Evolutionary conservation across 2,329 filamentous ascomycete genomes (phyloP).

Genomic region (Neodidymelliopsis sp.): DNA sequence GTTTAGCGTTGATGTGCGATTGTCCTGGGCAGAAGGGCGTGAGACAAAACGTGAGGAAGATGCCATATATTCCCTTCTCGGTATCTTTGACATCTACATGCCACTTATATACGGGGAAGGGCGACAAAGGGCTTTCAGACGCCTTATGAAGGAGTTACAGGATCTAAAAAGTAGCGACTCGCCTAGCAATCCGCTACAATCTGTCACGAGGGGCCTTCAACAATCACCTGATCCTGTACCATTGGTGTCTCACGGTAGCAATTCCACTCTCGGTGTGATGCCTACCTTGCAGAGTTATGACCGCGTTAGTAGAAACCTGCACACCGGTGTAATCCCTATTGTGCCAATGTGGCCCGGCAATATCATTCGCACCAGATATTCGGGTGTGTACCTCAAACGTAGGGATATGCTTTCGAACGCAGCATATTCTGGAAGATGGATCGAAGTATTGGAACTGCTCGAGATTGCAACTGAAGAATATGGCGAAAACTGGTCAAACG

Average conservation of each 20-base stretch:
- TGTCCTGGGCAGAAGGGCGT: neutral
- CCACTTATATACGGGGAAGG: too few species aligned
- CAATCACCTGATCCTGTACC: too few species aligned
- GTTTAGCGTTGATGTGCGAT: neutral
- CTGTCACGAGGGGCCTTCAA: too few species aligned
- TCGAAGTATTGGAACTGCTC: neutral
- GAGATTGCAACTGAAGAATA: neutral
- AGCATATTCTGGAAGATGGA: neutral
- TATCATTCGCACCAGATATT: neutral
- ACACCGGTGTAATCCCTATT: too few species aligned
- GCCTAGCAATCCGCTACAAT: too few species aligned
- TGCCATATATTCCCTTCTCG: neutral
- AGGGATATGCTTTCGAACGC: neutral
- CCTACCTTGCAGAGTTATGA: too few species aligned
- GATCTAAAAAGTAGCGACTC: too few species aligned
- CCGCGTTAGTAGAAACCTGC: too few species aligned
- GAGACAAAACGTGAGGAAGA: neutral
- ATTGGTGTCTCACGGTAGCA: too few species aligned
- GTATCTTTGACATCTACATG: neutral
- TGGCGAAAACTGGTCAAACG: neutral
- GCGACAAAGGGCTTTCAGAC: neutral
- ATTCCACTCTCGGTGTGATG: too few species aligned
- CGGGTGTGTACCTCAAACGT: neutral
- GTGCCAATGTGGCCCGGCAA: neutral
- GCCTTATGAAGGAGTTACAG: neutral